phyloP scores from a whole-genome alignment of 441 rosid genomes.

The Isatis lusitanica region DNA sequence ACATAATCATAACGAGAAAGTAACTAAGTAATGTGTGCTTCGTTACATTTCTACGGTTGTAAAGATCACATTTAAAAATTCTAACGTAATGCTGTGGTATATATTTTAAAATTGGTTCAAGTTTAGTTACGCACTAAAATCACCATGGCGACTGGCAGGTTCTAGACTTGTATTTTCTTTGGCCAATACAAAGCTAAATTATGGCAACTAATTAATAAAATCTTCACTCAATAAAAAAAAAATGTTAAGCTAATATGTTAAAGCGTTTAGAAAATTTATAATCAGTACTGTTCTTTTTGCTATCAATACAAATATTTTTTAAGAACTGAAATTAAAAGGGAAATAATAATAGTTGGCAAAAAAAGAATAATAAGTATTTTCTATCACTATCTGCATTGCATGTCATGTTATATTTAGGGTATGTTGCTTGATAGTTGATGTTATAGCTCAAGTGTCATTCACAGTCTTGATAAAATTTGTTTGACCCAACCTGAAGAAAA shows the following conservation, averaged over 20 bases:
- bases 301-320: neutral
- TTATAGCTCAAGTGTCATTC: neutral
- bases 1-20: neutral
- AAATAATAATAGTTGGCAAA: neutral
- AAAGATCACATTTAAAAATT: neutral
- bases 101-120: neutral
- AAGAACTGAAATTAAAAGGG: neutral
- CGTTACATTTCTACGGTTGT: neutral
- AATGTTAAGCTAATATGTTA: neutral
- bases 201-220: neutral
- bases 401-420: neutral
- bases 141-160: neutral
- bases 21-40: slow-evolving; percentile 12
- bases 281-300: neutral
- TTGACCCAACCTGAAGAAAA: neutral
- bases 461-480: neutral
- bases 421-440: neutral
- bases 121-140: neutral
- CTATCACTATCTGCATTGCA: neutral
- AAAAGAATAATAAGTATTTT: neutral
- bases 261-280: neutral
- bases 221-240: neutral
- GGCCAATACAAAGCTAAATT: neutral
- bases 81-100: neutral
- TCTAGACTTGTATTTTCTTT: neutral